Base-by-base conservation (phyloP, 345 rosid species). In the Angophora floribunda region DNA sequence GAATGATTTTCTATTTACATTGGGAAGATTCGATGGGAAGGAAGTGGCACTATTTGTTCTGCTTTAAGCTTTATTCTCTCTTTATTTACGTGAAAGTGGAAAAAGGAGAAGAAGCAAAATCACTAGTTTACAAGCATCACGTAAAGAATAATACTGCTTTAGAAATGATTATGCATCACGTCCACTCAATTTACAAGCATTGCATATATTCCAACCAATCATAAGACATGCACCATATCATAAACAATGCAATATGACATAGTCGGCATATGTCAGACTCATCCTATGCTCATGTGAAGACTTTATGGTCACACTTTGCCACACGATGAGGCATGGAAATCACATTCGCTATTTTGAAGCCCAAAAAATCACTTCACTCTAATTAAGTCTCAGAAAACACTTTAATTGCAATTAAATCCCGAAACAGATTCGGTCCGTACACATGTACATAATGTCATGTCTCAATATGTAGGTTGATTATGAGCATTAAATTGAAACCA, bases 81-180 rank as follows among this genome's bases (percentile, higher is more conserved):
- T 59, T 22, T 57, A 4, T 57, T 24, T 22, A 55, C 28, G 22
- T 55, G 61, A 22, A 7, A 7, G 22, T 3, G 22, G 12, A 0
- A 55, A 53, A 19, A 55, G 3, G 3, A 53, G 7, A 7, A 22
- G 22, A 55, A 9, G 3, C 14, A 51, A 51, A 51, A 51, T 51
- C 52, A 51, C 52, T 4, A 2, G 15, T 52, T 0, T 7, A 16
- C 16, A 16, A 3, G 9, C 7, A 52, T 52, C 55, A 52, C 21
- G 61, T 19, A 7, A 21, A 21, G 10, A 55, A 55, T 55, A 55
- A 55, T 55, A 26, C 5, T 3, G 0, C 61, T 1, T 55, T 22
- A 8, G 6, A 55, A 55, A 55, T 0, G 28, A 55, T 11, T 7
- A 21, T 19, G 28, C 28, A 3, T 55, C 4, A 0, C 0, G 1